phyloP scores from a whole-genome alignment of 139 green algal genomes.

The Raphidocelis subcapitata region DNA sequence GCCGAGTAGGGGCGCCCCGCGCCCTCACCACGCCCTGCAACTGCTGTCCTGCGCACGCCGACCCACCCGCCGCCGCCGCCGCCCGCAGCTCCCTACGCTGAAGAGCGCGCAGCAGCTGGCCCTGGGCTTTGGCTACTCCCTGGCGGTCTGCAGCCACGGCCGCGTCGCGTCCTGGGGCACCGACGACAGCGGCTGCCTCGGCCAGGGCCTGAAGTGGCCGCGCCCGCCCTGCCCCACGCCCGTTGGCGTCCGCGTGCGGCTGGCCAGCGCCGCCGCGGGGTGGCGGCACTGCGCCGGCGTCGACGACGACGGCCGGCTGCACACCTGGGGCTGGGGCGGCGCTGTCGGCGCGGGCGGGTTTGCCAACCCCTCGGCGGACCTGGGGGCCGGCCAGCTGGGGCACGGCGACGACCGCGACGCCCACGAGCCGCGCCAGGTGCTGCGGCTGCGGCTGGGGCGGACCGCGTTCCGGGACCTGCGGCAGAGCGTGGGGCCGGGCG shows the following conservation, averaged over 20 bases:
- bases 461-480: constrained; percentile 6
- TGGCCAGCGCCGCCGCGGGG: constrained; percentile 7
- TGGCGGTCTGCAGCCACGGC: constrained; percentile 31
- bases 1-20: no score
- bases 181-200: constrained; percentile 44
- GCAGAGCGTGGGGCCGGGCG: background rate
- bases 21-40: no score
- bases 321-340: constrained; percentile 48
- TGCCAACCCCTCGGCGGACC: constrained; percentile 9
- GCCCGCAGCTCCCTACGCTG: background rate
- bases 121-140: constrained; percentile 35
- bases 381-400: constrained; percentile 45
- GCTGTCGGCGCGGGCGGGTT: constrained; percentile 19
- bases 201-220: constrained; percentile 31
- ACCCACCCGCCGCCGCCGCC: no score
- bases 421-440: constrained; percentile 37
- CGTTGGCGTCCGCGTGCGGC: background rate
- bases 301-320: constrained; percentile 31
- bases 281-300: constrained; percentile 23
- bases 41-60: no score
- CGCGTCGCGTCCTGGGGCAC: constrained; percentile 22
- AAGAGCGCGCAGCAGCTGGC: constrained; percentile 11
- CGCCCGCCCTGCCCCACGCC: background rate
- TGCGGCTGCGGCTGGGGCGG: constrained; percentile 26
- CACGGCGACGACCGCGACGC: constrained; percentile 42